Base-by-base conservation (phyloP, 306 rosid genomes). In the Medicago ruthenica region DNA sequence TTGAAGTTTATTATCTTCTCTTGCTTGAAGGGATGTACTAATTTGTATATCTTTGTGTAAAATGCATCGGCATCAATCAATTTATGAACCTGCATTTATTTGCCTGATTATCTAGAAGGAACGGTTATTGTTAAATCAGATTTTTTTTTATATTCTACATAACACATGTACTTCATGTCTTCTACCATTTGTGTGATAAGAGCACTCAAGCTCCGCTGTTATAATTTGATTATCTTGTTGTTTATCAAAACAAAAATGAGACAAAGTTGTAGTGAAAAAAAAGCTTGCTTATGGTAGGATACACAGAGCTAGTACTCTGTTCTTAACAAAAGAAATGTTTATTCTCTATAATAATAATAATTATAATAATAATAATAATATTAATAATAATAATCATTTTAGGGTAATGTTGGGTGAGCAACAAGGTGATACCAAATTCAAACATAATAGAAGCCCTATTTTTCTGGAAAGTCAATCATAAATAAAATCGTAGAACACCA, bases 161-260 rank as follows among this genome's bases (percentile, higher is more conserved):
- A 63, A 59, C 71, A 24, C 51, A 39, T 48, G 39, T 82, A 70
- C 20, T 64, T 54, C 66, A 58, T 71, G 66, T 71, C 24, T 41
- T 76, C 48, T 71, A 73, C 58, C 34, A 39, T 22, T 71, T 71
- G 31, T 31, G 39, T 27, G 42, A 36, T 22, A 59, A 34, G 10
- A 50, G 47, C 42, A 47, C 39, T 75, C 51, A 54, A 51, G 20
- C 20, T 47, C 31, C 67, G 21, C 11, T 14, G 42, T 16, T 64
- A 50, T 63, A 40, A 27, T 63, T 27, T 71, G 67, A 54, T 53
- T 42, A 20, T 7, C 41, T 72, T 60, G 42, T 44, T 68, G 37
- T 5, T 8, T 69, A 37, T 57, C 58, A 53, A 40, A 54, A 41
- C 51, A 57, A 45, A 10, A 59, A 44, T 8, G 18, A 45, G 39